A percentile compares a stretch with the other conserved stretches of the same genome.
Conservation (phyloP, 208 protist genomes). For the Leishmania guyanensis region DNA sequence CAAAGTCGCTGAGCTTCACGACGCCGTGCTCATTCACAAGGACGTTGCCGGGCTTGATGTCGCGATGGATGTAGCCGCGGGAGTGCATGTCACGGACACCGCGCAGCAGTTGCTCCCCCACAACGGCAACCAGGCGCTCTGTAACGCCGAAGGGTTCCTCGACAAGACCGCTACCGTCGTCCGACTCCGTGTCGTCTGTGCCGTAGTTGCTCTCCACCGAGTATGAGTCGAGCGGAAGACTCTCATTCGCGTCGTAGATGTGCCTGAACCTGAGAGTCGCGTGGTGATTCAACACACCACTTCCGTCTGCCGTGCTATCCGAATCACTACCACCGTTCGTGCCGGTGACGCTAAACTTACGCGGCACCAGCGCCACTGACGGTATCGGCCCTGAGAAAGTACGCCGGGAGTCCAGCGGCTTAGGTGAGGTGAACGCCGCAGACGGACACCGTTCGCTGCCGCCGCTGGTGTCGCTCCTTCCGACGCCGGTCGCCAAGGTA, state of each 20-base stretch:
- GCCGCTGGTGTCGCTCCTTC: background rate
- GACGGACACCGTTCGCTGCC: background rate
- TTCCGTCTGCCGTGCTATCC: background rate
- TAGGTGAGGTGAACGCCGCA: background rate
- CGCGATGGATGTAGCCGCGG: conserved; percentile 85
- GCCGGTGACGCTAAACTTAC: background rate
- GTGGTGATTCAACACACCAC: background rate
- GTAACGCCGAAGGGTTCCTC: conserved; percentile 60
- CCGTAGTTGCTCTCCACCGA: conserved; percentile 35
- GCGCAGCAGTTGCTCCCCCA: conserved; percentile 80
- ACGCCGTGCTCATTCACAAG: conserved; percentile 59
- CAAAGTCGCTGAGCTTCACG: conserved; percentile 97
- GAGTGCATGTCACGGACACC: conserved; percentile 89
- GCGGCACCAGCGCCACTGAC: background rate
- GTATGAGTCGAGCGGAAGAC: conserved; percentile 23
- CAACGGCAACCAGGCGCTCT: conserved; percentile 83
- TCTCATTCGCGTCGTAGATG: conserved; percentile 9
- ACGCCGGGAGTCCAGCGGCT: conserved; percentile 12
- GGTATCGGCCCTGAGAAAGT: background rate
- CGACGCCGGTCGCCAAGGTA: background rate
- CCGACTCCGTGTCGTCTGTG: conserved; percentile 26
- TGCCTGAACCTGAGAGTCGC: background rate
- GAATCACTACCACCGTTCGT: background rate
- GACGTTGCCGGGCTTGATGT: conserved; percentile 93
- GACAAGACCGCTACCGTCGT: conserved; percentile 33